A percentile compares a stretch with the other conserved stretches of the same genome.
Conservation (phyloP, 768 basidiomycete species). For the Podaxis sp. region DNA sequence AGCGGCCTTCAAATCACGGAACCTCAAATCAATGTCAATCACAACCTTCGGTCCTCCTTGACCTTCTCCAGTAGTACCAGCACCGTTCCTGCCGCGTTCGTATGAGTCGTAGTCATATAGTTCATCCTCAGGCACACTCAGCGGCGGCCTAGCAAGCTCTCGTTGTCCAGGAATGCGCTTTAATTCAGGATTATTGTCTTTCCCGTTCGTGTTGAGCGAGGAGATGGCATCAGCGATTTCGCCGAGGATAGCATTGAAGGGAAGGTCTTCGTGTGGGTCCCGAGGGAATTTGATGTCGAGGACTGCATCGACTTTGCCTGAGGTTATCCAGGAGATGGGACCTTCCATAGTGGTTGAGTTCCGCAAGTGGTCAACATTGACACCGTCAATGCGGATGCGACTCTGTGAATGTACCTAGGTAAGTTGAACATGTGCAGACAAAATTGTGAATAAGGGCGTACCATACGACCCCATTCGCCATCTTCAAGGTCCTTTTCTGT, state of each 20-base stretch:
- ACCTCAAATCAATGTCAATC: slow-evolving; percentile 92
- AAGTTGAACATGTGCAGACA: not conserved
- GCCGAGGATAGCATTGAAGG: slow-evolving; percentile 80
- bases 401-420: slow-evolving; percentile 48
- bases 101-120: slow-evolving; percentile 17
- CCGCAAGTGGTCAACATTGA: slow-evolving; percentile 94
- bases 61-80: slow-evolving; percentile 21
- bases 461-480: slow-evolving; percentile 87
- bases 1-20: slow-evolving; percentile 92
- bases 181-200: slow-evolving; percentile 33
- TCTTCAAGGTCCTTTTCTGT: slow-evolving; percentile 83
- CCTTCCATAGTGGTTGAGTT: slow-evolving; percentile 77
- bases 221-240: slow-evolving; percentile 89
- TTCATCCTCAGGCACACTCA: slow-evolving; percentile 48
- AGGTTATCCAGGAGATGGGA: slow-evolving; percentile 96
- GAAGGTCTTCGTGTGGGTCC: slow-evolving; percentile 63
- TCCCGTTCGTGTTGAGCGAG: slow-evolving; percentile 38
- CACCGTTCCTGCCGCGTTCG: slow-evolving; percentile 19
- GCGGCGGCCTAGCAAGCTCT: slow-evolving; percentile 81
- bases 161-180: slow-evolving; percentile 81
- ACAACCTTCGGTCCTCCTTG: slow-evolving; percentile 44
- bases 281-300: slow-evolving; percentile 97
- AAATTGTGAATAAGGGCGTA: slow-evolving; percentile 32
- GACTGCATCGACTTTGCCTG: slow-evolving; percentile 95
- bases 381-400: slow-evolving; percentile 93